Base-by-base conservation (phyloP, 768 basidiomycete species). In the Leccinum disarticulatum region DNA sequence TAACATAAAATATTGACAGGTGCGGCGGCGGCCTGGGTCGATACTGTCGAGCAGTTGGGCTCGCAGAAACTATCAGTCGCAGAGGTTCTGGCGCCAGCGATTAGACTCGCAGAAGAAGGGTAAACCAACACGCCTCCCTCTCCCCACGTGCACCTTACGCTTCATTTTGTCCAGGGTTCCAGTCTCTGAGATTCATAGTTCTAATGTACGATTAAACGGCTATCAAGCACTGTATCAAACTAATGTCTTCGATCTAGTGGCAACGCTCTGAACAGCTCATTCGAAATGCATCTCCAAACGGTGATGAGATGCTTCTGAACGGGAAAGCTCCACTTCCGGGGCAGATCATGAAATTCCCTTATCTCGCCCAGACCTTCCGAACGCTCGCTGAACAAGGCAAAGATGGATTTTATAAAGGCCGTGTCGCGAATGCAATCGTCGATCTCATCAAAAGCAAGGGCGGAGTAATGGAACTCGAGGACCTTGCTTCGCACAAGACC, bases 1-100 rank as follows among this genome's bases (percentile, higher is more conserved):
- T n/a, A n/a, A n/a, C n/a, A 14, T 25, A 14, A 33, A 73, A 68
- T 25, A 69, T 76, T 28, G 36, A 31, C 69, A 83, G 95, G 96
- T 54, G 90, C 91, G n/a, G 92, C 95, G 3, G 91, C 94, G 35
- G 94, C 94, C 15, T 98, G 96, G 95, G 79, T 91, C 17, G 97
- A 98, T 72, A 91, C 94, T 0, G 80, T 98, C 35, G 83, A 91
- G 60, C 77, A 78, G 41, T 86, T 97, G 56, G 96, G 96, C 17
- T 91, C 86, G 62, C 89, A 92, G 10, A 71, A 60, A 60, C 57
- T 90, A 4, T 77, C 76, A 1, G 64, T 88, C 50, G 83, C 82
- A 3, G 91, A 98, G 15, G 80, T 95, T 31, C 80, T 98, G 27
- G 88, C 77, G 27, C 97, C 97, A 56, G 97, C 95, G 2, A 97